Evolutionary conservation across 192 early-diverging fungal species (phyloP), one percentile per base, ranked within the genome.

Genomic region (Umbelopsis sp.): DNA sequence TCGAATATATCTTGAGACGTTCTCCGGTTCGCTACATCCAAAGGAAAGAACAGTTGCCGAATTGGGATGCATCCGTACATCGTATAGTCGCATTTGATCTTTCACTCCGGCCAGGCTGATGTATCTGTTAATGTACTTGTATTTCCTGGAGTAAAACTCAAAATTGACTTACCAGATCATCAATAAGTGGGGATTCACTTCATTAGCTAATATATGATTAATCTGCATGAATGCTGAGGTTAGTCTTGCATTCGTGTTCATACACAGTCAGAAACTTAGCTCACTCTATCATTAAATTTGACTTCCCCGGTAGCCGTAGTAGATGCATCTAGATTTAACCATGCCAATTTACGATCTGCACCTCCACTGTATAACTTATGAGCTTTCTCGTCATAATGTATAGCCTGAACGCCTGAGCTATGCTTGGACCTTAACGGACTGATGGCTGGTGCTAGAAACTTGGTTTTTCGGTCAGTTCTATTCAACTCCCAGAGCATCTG

Each of bases 401-500:
- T 11, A 16, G 55, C 21, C 18, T 27, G 25, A 25, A 61, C 18
- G 0, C 0, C 12, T n/a, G 55, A 61, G 11, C 33, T 37, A n/a
- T 61, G 55, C 13, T n/a, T 61, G 18, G 23, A 35, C 27, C 25
- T 61, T 8, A 61, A 27, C 11, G 55, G 55, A 16, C 25, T 61
- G 30, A 61, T 30, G 15, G 4, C 33, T 35, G 55, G 18, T 13
- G 16, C 15, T 5, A 18, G 27, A 7, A 35, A 61, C 11, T 61
- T 16, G 6, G 23, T 18, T 10, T 22, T 25, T 4, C 2, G 5
- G 27, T 22, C 11, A 33, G 11, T 10, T 61, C 16, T 27, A 16
- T 13, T 61, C 4, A 61, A 4, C 33, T 61, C 55, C 55, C 55
- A 61, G 0, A 61, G 30, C 55, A 61, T 61, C 55, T 61, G n/a